These are phyloP conservation scores for Lichtheimia corymbifera DNA, from an alignment of 371 early-diverging fungal genomes.

Conservation along the genomic window DNA sequence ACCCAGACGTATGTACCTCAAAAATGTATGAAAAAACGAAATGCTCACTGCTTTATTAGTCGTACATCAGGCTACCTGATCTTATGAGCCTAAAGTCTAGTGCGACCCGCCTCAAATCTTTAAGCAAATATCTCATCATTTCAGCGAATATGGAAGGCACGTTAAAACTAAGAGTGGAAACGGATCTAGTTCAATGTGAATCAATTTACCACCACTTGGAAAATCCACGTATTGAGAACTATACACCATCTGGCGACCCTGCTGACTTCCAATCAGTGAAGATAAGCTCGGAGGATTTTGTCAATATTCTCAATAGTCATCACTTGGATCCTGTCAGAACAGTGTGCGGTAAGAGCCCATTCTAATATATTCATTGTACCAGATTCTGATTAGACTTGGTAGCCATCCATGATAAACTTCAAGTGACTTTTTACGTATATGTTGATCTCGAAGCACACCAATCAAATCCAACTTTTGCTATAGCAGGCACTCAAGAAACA, in stretches of 20 bases:
- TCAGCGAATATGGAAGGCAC: slow-evolving; percentile 62
- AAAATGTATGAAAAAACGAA: neutral
- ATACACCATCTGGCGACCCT: slow-evolving; percentile 9
- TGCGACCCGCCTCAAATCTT: slow-evolving; percentile 47
- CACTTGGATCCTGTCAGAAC: slow-evolving; percentile 56
- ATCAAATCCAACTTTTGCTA: slow-evolving; percentile 11
- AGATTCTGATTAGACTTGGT: neutral
- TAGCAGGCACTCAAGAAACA: slow-evolving; percentile 9
- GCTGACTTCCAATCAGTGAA: slow-evolving; percentile 43
- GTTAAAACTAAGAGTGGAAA: slow-evolving; percentile 44
- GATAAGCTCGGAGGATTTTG: slow-evolving; percentile 58
- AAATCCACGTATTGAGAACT: slow-evolving; percentile 37
- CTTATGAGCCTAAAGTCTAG: slow-evolving; percentile 34
- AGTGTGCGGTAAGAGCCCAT: slow-evolving; percentile 47
- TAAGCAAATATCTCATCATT: slow-evolving; percentile 45
- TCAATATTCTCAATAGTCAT: slow-evolving; percentile 55
- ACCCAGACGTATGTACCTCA: slow-evolving; percentile 18
- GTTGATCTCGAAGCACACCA: slow-evolving; percentile 28
- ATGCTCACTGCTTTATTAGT: slow-evolving; percentile 19
- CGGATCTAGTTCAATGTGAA: slow-evolving; percentile 47
- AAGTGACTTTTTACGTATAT: slow-evolving; percentile 36
- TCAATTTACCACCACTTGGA: slow-evolving; percentile 44
- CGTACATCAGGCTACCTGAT: slow-evolving; percentile 56
- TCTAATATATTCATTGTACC: neutral
- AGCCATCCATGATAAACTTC: slow-evolving; percentile 30